Evolutionary conservation across 331 rosid genomes (phyloP), one percentile per base, ranked within the genome.

Genomic region (Arachis monticola): DNA sequence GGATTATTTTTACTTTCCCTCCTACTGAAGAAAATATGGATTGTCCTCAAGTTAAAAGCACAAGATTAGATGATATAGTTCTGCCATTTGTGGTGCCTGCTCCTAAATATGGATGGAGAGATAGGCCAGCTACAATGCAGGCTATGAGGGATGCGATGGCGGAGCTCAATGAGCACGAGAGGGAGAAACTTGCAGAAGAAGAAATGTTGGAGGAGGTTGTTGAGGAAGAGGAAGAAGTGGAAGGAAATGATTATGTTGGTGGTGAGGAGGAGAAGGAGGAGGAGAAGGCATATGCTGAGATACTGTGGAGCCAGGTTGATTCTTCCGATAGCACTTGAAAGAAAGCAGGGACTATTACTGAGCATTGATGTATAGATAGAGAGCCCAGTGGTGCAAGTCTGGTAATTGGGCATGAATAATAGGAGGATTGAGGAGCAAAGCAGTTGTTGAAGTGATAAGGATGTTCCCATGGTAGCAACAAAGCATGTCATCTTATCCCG

Each of bases 51-150:
- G 72, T 56, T 60, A 76, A 62, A 14, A 76, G 75, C 71, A 12
- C 73, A 65, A 79, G 69, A 45, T 82, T 89, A 81, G 87, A 88
- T 72, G 91, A 82, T 81, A 80, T 92, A 76, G 73, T 81, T 81
- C 76, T 89, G 72, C 97, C 97, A 31, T 89, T 81, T 76, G 88
- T 92, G 73, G 88, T 85, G 79, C 97, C 97, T 80, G 91, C 97
- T 74, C 96, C 96, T 55, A 92, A 80, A 80, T 92, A 89, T 77
- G 83, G 87, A 46, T 79, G 64, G 70, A 79, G 74, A 61, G 97
- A 92, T 71, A 83, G 85, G 86, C 97, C 96, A 14, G 97, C 96
- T 48, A 89, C 97, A 9, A 69, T 68, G 79, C 82, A 70, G 71
- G 91, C 97, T 69, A 86, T 92, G 96, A 86, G 89, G 85, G 89